Evolutionary conservation across 768 basidiomycete species (phyloP).

Genomic region (Naganishia onofrii): DNA sequence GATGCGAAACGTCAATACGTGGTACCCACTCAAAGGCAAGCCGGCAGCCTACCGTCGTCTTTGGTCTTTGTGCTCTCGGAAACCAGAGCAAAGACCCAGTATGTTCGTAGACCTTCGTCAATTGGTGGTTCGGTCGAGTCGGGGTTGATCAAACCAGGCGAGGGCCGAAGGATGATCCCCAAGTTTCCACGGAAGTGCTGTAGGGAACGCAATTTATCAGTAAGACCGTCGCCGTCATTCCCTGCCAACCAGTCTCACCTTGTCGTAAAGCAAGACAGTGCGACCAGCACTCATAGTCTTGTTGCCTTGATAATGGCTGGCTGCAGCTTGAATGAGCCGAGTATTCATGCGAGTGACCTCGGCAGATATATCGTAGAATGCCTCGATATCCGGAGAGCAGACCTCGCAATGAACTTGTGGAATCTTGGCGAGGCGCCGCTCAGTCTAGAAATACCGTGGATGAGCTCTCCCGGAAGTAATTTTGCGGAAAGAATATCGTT

Average conservation of each 20-base stretch:
- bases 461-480: background rate
- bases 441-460: constrained; percentile 59
- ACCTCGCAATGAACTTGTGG: constrained; percentile 66
- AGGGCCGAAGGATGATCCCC: constrained; percentile 69
- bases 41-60: constrained; percentile 40
- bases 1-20: background rate
- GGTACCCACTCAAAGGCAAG: background rate
- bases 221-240: background rate
- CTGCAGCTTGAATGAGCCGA: constrained; percentile 62
- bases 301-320: constrained; percentile 62
- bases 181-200: constrained; percentile 73
- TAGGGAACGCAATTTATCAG: background rate
- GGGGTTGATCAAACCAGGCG: constrained; percentile 50
- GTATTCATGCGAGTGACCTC: constrained; percentile 66
- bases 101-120: constrained; percentile 60
- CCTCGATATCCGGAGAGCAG: constrained; percentile 70
- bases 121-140: constrained; percentile 54
- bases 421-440: constrained; percentile 64
- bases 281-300: constrained; percentile 72
- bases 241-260: background rate
- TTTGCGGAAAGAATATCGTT: background rate
- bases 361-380: constrained; percentile 69
- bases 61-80: constrained; percentile 62
- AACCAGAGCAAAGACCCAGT: constrained; percentile 71
- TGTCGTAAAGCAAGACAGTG: constrained; percentile 68